phyloP scores from a whole-genome alignment of 495 filamentous ascomycete genomes.

The Saxophila tyrrhenica region DNA sequence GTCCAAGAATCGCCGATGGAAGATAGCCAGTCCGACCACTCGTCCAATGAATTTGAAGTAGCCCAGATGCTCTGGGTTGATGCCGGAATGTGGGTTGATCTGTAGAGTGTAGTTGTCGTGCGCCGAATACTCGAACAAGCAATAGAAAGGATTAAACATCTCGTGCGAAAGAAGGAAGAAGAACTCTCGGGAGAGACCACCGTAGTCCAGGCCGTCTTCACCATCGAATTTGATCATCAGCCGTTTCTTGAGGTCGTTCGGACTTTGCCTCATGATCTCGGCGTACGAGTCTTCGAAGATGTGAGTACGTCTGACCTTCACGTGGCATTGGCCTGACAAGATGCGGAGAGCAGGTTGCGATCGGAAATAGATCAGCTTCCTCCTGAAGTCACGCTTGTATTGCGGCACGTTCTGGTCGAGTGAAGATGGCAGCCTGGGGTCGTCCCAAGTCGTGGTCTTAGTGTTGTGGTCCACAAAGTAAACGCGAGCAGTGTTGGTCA shows the following conservation, averaged over 20 bases:
- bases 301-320: conserved; percentile 90
- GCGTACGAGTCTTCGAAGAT: conserved; percentile 99
- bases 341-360: conserved; percentile 95
- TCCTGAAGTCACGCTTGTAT: conserved; percentile 96
- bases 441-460: conserved; percentile 99
- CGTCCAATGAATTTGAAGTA: conserved; percentile 99
- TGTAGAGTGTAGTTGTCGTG: conserved; percentile 99
- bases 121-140: conserved; percentile 97
- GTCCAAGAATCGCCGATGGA: conserved; percentile 94
- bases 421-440: conserved; percentile 87
- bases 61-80: conserved; percentile 98
- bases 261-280: conserved; percentile 93
- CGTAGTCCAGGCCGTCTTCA: conserved; percentile 95
- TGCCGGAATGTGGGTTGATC: conserved; percentile 98
- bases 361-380: conserved; percentile 98
- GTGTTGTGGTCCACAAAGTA: conserved; percentile 99
- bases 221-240: conserved; percentile 99
- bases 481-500: conserved; percentile 93
- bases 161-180: conserved; percentile 99
- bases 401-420: conserved; percentile 97
- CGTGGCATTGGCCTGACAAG: conserved; percentile 90
- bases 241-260: conserved; percentile 93
- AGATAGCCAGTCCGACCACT: conserved; percentile 94
- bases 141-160: conserved; percentile 99
- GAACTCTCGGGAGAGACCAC: conserved; percentile 96